Percentiles rank a stretch among this genome's conserved stretches.
Evolutionary conservation across 768 basidiomycete species (phyloP).

Genomic region (Psilocybe sp.): DNA sequence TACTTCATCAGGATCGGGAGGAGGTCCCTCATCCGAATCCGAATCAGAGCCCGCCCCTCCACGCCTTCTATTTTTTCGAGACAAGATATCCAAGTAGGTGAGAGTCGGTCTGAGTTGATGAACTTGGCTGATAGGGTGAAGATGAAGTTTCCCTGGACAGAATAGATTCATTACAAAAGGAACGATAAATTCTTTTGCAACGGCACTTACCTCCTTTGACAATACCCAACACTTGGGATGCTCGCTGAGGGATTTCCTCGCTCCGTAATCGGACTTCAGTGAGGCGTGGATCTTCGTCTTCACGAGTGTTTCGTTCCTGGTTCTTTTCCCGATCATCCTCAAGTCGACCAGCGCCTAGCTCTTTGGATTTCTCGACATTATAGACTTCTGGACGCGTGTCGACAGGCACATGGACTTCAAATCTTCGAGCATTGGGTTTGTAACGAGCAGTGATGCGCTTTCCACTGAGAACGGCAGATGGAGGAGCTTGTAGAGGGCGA

Average conservation of each 20-base stretch:
- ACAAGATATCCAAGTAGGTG: constrained; percentile 74
- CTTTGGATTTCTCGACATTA: constrained; percentile 68
- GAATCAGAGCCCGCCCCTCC: constrained; percentile 56
- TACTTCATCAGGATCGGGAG: constrained; percentile 75
- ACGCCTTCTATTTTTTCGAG: constrained; percentile 56
- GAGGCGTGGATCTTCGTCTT: constrained; percentile 56
- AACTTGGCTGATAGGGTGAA: constrained; percentile 75
- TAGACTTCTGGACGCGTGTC: constrained; percentile 80
- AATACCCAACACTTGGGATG: constrained; percentile 73
- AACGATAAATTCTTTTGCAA: constrained; percentile 2
- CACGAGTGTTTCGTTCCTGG: constrained; percentile 50
- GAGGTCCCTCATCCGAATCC: constrained; percentile 77
- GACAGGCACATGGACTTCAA: constrained; percentile 81
- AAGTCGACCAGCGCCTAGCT: constrained; percentile 59
- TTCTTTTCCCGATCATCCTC: constrained; percentile 82
- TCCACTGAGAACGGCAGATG: constrained; percentile 68
- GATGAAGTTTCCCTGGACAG: constrained; percentile 60
- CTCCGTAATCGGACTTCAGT: constrained; percentile 71
- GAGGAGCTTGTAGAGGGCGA: constrained; percentile 72
- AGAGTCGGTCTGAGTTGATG: constrained; percentile 83
- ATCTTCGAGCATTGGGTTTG: constrained; percentile 57
- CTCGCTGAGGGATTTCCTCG: constrained; percentile 64
- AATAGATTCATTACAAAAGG: constrained; percentile 4
- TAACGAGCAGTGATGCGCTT: constrained; percentile 75
- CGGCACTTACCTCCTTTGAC: constrained; percentile 63